These are phyloP conservation scores for Pythium sp. DNA, from an alignment of 352 stramenopile species.

Conservation along the genomic window DNA sequence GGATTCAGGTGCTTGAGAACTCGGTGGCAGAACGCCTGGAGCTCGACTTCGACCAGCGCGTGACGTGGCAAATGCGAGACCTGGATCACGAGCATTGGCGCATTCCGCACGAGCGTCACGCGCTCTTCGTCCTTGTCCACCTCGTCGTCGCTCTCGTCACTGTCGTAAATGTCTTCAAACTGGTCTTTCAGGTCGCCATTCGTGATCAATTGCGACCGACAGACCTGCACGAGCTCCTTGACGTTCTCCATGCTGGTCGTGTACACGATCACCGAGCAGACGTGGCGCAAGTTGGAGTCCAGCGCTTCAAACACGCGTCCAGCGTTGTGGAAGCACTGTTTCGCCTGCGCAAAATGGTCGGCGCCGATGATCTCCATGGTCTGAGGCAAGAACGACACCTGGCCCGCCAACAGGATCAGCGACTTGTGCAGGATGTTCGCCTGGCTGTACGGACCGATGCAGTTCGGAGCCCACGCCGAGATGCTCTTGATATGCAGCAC, in stretches of 20 bases:
- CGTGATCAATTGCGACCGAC: conserved; percentile 25
- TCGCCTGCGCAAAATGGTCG: conserved; percentile 37
- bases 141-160: conserved; percentile 74
- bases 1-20: conserved; percentile 52
- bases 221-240: conserved; percentile 11
- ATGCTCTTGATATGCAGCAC: conserved; percentile 97
- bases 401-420: conserved; percentile 95
- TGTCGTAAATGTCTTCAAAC: conserved; percentile 60
- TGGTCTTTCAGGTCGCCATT: conserved; percentile 53
- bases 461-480: conserved; percentile 96
- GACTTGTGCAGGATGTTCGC: conserved; percentile 91
- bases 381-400: conserved; percentile 94
- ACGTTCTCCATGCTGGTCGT: conserved; percentile 21
- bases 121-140: conserved; percentile 57
- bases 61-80: conserved; percentile 67
- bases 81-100: conserved; percentile 59
- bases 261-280: conserved; percentile 68
- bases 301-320: conserved; percentile 68
- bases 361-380: conserved; percentile 91
- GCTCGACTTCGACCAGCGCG: conserved; percentile 73
- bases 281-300: conserved; percentile 76
- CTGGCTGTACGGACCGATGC: conserved; percentile 99
- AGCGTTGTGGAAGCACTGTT: conserved; percentile 65
- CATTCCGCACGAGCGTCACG: conserved; percentile 39
- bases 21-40: conserved; percentile 70